Base-by-base conservation (phyloP, 768 basidiomycete genomes). In the Cyclocybe cylindracea region DNA sequence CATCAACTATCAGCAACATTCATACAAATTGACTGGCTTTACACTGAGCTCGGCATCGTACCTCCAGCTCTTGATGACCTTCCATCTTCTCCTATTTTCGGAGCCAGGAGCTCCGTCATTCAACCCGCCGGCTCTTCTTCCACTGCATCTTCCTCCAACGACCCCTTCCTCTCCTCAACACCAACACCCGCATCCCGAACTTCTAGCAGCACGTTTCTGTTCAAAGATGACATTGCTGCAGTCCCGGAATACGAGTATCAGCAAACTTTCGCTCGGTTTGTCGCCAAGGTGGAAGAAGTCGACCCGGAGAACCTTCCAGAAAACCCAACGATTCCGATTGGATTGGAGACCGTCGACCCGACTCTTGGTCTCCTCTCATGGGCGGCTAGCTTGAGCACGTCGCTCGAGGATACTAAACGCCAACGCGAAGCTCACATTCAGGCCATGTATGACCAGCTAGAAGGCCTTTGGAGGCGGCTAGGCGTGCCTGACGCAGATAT, bases 381-480 rank as follows among this genome's bases (percentile, higher is more conserved):
- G 85, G 86, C 89, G 0, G 75, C 80, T 31, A 69, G 72, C 13
- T 71, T 84, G 50, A 78, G 77, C 45, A 52, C 71, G 4, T 77
- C 84, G 45, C 78, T 97, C 49, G 84, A 86, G 52, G 85, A 89
- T 10, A 75, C 84, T 45, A 94, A 94, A 69, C 78, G 79, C 35
- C 72, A 79, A 31, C 79, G 94, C 10, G 94, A 96, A 61, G 71
- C 81, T 1, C 84, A 87, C 57, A 98, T 99, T 31, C 96, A 99
- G 66, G 80, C 86, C 0, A 87, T 98, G 77, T 99, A 94, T 63
- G 94, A 98, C 67, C 85, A 93, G 56, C 79, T 99, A 1, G 95
- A 96, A 65, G 85, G 85, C 0, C 78, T 98, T 3, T 99, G 96
- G 96, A 79, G 79, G 52, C 73, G 94, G 50, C 77, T 98, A 52